Evolutionary conservation across 1,139 yeast genomes (phyloP).

Genomic region (Candida frijolesensis): DNA sequence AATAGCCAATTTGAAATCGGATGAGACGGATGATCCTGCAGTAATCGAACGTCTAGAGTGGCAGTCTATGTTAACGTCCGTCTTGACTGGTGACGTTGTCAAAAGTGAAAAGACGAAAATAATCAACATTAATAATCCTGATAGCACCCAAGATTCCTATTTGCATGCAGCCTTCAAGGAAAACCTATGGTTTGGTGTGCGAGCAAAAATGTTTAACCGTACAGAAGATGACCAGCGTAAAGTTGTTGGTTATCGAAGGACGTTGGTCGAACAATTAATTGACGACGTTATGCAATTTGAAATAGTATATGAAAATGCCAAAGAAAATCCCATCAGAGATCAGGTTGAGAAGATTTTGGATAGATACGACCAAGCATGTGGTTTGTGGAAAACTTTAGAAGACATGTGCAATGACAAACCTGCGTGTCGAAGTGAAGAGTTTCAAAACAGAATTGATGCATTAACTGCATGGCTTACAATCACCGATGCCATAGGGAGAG

Average conservation of each 20-base stretch:
- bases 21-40: constrained; percentile 58
- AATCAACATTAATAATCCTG: constrained; percentile 46
- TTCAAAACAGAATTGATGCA: constrained; percentile 70
- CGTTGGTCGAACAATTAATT: constrained; percentile 71
- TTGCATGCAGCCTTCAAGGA: constrained; percentile 66
- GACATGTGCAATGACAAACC: constrained; percentile 85
- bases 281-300: constrained; percentile 72
- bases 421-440: constrained; percentile 63
- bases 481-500: constrained; percentile 67
- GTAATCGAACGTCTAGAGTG: constrained; percentile 87
- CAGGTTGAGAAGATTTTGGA: constrained; percentile 63
- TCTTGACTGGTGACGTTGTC: constrained; percentile 92
- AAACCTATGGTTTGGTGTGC: constrained; percentile 77
- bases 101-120: constrained; percentile 87
- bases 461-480: constrained; percentile 83
- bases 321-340: constrained; percentile 32
- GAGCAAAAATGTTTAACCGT: constrained; percentile 82
- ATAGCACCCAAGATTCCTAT: constrained; percentile 50
- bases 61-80: constrained; percentile 93
- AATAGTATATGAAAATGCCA: constrained; percentile 43
- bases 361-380: constrained; percentile 68
- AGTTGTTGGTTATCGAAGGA: constrained; percentile 69
- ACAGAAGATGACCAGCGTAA: constrained; percentile 79
- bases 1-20: constrained; percentile 43
- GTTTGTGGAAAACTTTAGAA: constrained; percentile 76